Conservation (phyloP, 2,329 filamentous ascomycete genomes). For the Colletotrichum sp. region DNA sequence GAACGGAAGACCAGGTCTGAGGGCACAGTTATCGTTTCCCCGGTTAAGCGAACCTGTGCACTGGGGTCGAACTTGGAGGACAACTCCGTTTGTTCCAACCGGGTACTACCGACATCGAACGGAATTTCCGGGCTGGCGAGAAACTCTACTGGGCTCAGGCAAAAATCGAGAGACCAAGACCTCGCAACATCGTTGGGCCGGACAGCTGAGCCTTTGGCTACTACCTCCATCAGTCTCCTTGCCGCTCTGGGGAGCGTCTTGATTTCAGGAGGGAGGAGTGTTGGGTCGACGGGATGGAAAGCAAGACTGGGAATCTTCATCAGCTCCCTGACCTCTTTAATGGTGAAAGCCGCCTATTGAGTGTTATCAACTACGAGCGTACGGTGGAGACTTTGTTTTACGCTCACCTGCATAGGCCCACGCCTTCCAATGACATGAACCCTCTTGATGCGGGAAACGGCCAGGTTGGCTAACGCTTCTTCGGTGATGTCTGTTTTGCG, state of each 20-base stretch:
- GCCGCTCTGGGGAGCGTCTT: conserved; percentile 76
- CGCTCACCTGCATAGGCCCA: conserved; percentile 80
- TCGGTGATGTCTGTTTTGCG: conserved; percentile 88
- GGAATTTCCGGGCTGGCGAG: conserved; percentile 50
- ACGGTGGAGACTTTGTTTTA: background rate
- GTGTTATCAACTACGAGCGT: background rate
- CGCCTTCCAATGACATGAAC: conserved; percentile 89
- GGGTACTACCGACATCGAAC: conserved; percentile 64
- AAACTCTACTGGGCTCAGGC: conserved; percentile 79
- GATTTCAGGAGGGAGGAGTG: conserved; percentile 70
- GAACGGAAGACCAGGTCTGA: conserved; percentile 84
- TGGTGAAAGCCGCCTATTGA: conserved; percentile 83
- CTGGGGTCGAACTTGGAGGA: conserved; percentile 58
- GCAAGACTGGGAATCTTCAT: conserved; percentile 75
- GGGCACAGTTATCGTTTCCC: conserved; percentile 57
- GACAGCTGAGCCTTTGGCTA: conserved; percentile 74
- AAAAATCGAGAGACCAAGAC: conserved; percentile 85
- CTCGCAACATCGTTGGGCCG: conserved; percentile 56
- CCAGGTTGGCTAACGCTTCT: conserved; percentile 76
- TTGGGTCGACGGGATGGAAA: conserved; percentile 71
- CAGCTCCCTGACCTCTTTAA: conserved; percentile 91
- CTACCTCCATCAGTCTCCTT: conserved; percentile 79
- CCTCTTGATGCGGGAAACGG: conserved; percentile 74
- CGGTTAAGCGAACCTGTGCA: conserved; percentile 53
- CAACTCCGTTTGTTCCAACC: conserved; percentile 69